A percentile compares a stretch with the other conserved stretches of the same genome.
Conservation (phyloP, 129 eudicot genomes). For the Chrysanthemum lavandulifolium region DNA sequence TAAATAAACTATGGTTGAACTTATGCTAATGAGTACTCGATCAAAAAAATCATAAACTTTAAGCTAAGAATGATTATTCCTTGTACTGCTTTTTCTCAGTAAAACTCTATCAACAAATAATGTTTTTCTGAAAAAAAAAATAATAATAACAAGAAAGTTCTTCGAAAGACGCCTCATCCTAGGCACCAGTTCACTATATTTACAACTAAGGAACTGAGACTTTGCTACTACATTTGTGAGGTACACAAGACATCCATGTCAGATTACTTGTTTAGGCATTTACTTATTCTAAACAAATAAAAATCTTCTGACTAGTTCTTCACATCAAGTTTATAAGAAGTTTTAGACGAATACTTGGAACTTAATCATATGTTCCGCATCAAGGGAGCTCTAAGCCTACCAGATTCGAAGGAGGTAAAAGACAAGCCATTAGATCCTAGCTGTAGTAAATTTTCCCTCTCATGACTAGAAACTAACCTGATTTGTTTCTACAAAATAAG, state of each 20-base stretch:
- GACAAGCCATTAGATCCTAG: background rate
- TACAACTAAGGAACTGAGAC: too few relatives aligned
- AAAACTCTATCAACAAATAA: background rate
- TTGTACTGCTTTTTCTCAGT: background rate
- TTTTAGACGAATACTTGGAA: background rate
- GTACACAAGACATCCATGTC: too few relatives aligned
- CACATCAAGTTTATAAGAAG: too few relatives aligned
- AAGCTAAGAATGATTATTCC: background rate
- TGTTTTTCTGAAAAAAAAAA: too few relatives aligned
- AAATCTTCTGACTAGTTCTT: too few relatives aligned
- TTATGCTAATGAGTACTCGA: conserved; percentile 8
- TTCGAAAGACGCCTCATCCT: too few relatives aligned
- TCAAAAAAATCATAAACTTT: background rate
- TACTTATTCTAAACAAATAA: too few relatives aligned
- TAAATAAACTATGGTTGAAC: background rate
- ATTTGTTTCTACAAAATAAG: background rate
- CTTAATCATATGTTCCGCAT: background rate
- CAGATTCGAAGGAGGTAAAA: background rate
- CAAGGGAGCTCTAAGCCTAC: background rate
- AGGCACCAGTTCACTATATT: too few relatives aligned
- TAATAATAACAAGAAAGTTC: too few relatives aligned
- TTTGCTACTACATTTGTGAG: too few relatives aligned
- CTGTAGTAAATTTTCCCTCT: background rate
- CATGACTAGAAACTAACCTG: conserved; percentile 20
- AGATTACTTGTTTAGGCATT: too few relatives aligned